Percentiles rank a stretch among this genome's conserved stretches.
Conservation (phyloP, 2,329 filamentous ascomycete genomes). For the Paracorniculantispora psalliotae region DNA sequence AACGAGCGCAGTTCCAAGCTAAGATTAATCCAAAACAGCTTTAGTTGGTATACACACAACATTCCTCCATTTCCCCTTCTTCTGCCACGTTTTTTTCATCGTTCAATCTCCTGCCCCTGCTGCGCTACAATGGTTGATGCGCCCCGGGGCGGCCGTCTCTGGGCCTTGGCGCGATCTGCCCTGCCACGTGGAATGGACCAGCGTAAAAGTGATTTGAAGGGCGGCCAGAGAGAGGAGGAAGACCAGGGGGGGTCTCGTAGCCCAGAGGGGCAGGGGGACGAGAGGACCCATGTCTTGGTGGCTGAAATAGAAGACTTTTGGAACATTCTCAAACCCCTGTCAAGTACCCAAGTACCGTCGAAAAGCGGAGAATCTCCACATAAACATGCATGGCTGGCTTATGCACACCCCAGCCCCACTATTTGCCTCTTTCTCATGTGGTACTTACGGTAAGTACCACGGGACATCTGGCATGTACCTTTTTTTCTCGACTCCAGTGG, state of each 20-base stretch:
- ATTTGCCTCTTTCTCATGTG: not conserved
- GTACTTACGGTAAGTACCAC: conserved; percentile 5
- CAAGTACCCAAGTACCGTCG: not conserved
- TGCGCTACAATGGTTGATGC: not conserved
- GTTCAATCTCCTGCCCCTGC: not conserved
- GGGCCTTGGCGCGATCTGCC: conserved; percentile 11
- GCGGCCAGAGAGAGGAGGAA: not conserved
- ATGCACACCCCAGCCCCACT: not conserved
- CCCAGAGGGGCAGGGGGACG: not conserved
- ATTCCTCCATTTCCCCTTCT: not conserved
- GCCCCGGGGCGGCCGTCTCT: not conserved
- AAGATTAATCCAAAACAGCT: not conserved
- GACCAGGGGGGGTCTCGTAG: not conserved
- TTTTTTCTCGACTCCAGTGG: not conserved
- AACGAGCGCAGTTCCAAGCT: not conserved
- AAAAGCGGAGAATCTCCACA: not conserved
- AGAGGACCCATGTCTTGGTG: not conserved
- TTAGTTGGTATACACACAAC: not conserved
- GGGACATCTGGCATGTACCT: not conserved
- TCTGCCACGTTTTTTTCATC: not conserved
- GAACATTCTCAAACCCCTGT: conserved; percentile 8
- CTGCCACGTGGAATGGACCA: conserved; percentile 10
- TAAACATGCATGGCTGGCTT: not conserved
- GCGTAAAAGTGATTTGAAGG: not conserved
- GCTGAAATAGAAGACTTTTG: conserved; percentile 10